Percentiles rank a stretch among this genome's conserved stretches.
Evolutionary conservation across 2,329 filamentous ascomycete genomes (phyloP).

Genomic region (Herpomyces periplanetae): DNA sequence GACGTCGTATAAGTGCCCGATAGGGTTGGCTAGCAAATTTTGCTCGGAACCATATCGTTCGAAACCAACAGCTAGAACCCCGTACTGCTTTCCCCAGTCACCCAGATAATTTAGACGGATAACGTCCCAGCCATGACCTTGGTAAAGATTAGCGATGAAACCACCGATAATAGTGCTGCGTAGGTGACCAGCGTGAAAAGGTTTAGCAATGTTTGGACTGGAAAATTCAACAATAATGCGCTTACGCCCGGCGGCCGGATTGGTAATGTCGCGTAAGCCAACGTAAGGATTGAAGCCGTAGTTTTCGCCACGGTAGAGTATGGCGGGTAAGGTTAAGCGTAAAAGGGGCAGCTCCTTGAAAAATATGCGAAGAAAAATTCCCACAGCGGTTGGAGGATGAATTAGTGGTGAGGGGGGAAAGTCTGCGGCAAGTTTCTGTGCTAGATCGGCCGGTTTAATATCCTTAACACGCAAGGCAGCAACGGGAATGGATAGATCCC

Average conservation of each 20-base stretch:
- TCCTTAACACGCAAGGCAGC: conserved; percentile 42
- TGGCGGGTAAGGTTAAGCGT: conserved; percentile 23
- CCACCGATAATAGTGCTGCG: conserved; percentile 37
- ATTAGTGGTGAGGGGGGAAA: conserved; percentile 36
- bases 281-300: conserved; percentile 20
- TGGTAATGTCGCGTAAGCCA: conserved; percentile 18
- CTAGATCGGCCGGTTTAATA: conserved; percentile 20
- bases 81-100: conserved; percentile 39
- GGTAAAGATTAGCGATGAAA: conserved; percentile 27
- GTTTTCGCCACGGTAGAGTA: conserved; percentile 17
- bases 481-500: conserved; percentile 36
- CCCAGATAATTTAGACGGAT: conserved; percentile 32
- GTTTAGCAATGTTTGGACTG: conserved; percentile 53
- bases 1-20: conserved; percentile 43
- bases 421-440: conserved; percentile 20
- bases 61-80: conserved; percentile 29
- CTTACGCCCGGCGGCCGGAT: conserved; percentile 20
- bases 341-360: conserved; percentile 28
- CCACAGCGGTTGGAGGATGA: conserved; percentile 22
- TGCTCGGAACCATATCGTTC: conserved; percentile 34
- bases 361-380: conserved; percentile 37
- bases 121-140: conserved; percentile 27
- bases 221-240: conserved; percentile 38
- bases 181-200: conserved; percentile 33
- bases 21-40: conserved; percentile 26